Conservation (phyloP, 1,284 basidiomycete genomes). For the Athelia psychrophila region DNA sequence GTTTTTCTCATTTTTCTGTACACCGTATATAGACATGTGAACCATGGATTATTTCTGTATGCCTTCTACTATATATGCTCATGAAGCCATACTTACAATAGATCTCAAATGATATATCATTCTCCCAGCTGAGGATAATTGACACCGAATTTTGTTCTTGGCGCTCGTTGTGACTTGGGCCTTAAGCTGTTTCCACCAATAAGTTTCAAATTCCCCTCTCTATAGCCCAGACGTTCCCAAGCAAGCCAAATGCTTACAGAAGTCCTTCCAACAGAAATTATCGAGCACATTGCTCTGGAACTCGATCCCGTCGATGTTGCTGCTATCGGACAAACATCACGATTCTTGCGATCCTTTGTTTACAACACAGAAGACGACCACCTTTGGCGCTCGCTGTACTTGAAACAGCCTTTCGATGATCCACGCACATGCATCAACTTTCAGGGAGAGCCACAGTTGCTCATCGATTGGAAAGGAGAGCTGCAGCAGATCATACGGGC, state of each 20-base stretch:
- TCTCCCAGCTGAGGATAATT: too few species aligned
- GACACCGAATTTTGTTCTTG: too few species aligned
- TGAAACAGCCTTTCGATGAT: constrained; percentile 57
- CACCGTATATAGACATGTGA: not conserved
- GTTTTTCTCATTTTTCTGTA: constrained; percentile 7
- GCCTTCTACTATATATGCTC: too few species aligned
- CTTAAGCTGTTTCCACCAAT: too few species aligned
- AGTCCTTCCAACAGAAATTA: constrained; percentile 47
- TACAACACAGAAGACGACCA: constrained; percentile 42
- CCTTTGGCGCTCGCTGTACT: constrained; percentile 63
- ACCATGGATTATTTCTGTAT: too few species aligned
- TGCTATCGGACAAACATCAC: constrained; percentile 45
- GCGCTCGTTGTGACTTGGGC: too few species aligned
- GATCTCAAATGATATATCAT: too few species aligned
- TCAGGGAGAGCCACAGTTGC: constrained; percentile 31
- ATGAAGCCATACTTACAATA: too few species aligned
- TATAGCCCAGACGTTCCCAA: too few species aligned
- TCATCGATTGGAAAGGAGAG: constrained; percentile 50
- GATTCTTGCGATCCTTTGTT: constrained; percentile 37
- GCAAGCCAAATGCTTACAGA: too few species aligned
- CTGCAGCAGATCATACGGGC: constrained; percentile 52
- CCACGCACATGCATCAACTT: constrained; percentile 43
- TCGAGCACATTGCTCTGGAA: constrained; percentile 50
- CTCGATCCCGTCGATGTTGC: constrained; percentile 59
- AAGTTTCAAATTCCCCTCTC: too few species aligned